phyloP scores from a whole-genome alignment of 805 yeast species.

The Henningerozyma blattae region DNA sequence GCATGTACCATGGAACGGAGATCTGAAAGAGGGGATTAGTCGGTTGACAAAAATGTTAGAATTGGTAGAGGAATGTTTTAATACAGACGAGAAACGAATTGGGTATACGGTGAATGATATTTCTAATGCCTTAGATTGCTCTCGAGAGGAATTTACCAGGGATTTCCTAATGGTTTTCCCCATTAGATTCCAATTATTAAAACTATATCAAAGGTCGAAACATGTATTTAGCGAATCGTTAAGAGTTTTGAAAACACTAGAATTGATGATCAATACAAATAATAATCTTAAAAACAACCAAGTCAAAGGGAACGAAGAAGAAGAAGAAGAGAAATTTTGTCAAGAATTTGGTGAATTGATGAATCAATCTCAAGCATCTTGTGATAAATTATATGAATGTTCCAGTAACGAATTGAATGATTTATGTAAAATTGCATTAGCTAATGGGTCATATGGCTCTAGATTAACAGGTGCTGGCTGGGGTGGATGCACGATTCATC shows the following conservation, averaged over 20 bases:
- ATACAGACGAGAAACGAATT: constrained; percentile 13
- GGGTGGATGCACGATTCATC: constrained; percentile 65
- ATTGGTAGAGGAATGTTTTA: constrained; percentile 33
- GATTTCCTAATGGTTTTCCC: constrained; percentile 39
- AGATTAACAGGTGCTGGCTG: constrained; percentile 74
- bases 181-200: constrained; percentile 41
- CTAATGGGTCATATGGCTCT: constrained; percentile 50
- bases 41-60: constrained; percentile 31
- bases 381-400: constrained; percentile 37
- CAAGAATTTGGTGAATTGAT: constrained; percentile 39
- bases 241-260: constrained; percentile 41
- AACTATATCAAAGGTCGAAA: constrained; percentile 42
- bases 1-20: constrained; percentile 34
- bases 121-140: constrained; percentile 30
- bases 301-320: constrained; percentile 8
- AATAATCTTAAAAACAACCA: too few relatives aligned
- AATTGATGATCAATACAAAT: constrained; percentile 23
- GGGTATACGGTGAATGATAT: constrained; percentile 43
- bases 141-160: constrained; percentile 30
- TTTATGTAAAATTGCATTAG: constrained; percentile 40
- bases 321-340: constrained; percentile 21
- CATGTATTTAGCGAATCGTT: constrained; percentile 53
- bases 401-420: constrained; percentile 44
- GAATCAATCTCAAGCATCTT: constrained; percentile 48
- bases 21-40: constrained; percentile 30